phyloP scores from a whole-genome alignment of 352 stramenopile genomes.

The Pythium phragmiticola region DNA sequence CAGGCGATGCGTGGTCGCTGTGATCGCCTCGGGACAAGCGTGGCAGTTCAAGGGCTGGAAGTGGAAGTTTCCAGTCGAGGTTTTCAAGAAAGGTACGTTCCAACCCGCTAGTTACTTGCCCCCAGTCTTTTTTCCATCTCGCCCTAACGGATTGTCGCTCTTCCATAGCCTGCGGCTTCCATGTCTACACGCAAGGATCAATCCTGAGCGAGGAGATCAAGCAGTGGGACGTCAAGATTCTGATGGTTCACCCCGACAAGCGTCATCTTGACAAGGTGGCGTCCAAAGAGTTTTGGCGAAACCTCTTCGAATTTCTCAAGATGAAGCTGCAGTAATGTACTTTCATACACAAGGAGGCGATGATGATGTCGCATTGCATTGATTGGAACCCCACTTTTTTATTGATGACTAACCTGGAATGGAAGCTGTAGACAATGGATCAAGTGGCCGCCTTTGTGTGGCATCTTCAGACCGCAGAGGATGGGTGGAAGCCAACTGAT shows the following conservation, averaged over 20 bases:
- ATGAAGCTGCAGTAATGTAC: slow-evolving; percentile 67
- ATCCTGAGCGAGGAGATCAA: slow-evolving; percentile 83
- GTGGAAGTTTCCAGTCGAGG: slow-evolving; percentile 88
- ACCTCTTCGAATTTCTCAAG: slow-evolving; percentile 87
- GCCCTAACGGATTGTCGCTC: neutral
- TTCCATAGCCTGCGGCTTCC: slow-evolving; percentile 65
- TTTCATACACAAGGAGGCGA: neutral
- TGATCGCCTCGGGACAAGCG: slow-evolving; percentile 86
- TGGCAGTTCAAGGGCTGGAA: slow-evolving; percentile 95
- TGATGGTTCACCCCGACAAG: slow-evolving; percentile 92
- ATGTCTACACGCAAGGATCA: slow-evolving; percentile 85
- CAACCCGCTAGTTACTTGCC: neutral
- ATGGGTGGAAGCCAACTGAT: neutral
- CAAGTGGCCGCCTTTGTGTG: too few species aligned
- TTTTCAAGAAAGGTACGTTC: slow-evolving; percentile 87
- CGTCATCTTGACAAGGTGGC: slow-evolving; percentile 90
- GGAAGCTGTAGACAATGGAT: neutral
- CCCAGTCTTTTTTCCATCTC: neutral
- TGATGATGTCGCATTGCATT: neutral
- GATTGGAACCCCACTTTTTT: neutral
- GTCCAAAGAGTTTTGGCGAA: slow-evolving; percentile 89
- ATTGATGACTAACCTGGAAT: neutral
- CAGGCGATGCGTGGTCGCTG: slow-evolving; percentile 86
- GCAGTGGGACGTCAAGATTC: slow-evolving; percentile 88
- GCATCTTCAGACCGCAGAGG: neutral